These are phyloP conservation scores for Circinella umbellata DNA, from an alignment of 371 early-diverging fungal genomes.

Conservation along the genomic window DNA sequence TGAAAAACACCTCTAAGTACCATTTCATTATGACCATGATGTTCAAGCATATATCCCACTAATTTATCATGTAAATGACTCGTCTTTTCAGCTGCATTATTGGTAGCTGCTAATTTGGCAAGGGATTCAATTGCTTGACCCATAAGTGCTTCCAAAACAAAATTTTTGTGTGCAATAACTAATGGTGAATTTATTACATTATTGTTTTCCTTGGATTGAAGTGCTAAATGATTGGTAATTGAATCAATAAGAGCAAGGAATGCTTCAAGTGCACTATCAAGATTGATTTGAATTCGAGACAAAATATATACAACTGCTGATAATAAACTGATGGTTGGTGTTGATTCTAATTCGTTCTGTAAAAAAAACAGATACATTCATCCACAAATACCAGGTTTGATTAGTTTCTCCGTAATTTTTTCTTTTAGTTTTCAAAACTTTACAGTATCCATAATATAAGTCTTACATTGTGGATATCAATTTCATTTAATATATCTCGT, in stretches of 20 bases:
- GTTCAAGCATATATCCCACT: slow-evolving; percentile 43
- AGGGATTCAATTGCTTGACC: slow-evolving; percentile 59
- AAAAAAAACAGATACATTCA: neutral
- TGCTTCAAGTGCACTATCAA: slow-evolving; percentile 38
- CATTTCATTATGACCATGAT: slow-evolving; percentile 58
- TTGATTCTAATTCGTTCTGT: slow-evolving; percentile 9
- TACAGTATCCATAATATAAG: neutral
- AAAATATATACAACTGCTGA: slow-evolving; percentile 61
- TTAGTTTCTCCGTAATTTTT: too few relatives aligned
- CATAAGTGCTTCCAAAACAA: slow-evolving; percentile 56
- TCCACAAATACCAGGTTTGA: too few relatives aligned
- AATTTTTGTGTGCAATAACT: slow-evolving; percentile 58
- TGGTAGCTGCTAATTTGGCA: slow-evolving; percentile 31
- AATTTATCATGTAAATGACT: slow-evolving; percentile 28
- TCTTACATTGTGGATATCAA: slow-evolving; percentile 44
- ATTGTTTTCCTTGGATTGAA: slow-evolving; percentile 29
- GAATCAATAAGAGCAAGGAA: slow-evolving; percentile 45
- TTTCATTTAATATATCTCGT: slow-evolving; percentile 48
- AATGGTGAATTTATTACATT: slow-evolving; percentile 44
- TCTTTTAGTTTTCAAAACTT: too few relatives aligned
- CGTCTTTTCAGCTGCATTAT: neutral
- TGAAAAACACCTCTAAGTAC: slow-evolving; percentile 59
- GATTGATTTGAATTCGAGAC: slow-evolving; percentile 27
- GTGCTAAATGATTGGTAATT: slow-evolving; percentile 38
- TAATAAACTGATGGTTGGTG: slow-evolving; percentile 40